These are phyloP conservation scores for Dendrobium officinale DNA, from an alignment of 106 monocot genomes.

Conservation along the genomic window DNA sequence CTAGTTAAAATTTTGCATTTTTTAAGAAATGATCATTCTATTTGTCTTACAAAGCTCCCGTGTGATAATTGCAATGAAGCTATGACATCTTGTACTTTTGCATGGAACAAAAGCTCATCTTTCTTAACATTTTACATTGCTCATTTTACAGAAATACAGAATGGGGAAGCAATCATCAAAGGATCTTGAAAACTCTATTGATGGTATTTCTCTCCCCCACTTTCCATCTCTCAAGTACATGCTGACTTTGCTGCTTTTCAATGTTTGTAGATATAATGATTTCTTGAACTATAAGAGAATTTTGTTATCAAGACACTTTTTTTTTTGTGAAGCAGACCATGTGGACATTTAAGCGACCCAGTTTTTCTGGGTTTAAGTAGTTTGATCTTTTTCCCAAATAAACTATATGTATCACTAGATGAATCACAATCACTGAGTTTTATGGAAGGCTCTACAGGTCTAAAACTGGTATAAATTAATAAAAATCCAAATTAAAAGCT, in stretches of 20 bases:
- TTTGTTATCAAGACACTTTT: neutral
- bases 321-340: neutral
- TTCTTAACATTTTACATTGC: constrained; percentile 3
- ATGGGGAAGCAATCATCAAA: constrained; percentile 12
- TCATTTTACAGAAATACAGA: constrained; percentile 10
- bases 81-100: neutral
- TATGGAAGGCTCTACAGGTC: neutral
- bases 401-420: neutral
- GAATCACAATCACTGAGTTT: neutral
- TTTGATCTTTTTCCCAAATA: neutral
- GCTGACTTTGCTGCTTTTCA: neutral
- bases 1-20: neutral
- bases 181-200: constrained; percentile 6
- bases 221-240: neutral
- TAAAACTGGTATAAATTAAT: neutral
- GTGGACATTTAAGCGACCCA: neutral
- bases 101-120: neutral
- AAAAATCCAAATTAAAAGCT: neutral
- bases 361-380: neutral
- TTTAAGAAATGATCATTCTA: neutral
- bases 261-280: neutral
- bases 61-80: neutral
- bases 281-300: neutral
- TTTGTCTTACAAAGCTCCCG: neutral
- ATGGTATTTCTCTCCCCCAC: neutral